Base-by-base conservation (phyloP, 768 basidiomycete genomes). In the Mycena sanguinolenta region DNA sequence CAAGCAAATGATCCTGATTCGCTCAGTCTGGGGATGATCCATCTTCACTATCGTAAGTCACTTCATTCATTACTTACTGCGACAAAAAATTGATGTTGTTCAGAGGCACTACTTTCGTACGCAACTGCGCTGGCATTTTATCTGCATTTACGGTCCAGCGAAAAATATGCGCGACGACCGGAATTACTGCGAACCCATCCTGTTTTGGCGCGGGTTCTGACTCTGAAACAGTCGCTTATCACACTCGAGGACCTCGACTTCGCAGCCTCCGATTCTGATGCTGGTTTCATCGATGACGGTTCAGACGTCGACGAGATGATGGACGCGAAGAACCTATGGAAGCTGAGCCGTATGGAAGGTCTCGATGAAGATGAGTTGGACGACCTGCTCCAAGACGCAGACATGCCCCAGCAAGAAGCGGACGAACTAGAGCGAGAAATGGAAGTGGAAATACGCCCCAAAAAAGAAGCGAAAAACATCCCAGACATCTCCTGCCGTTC, bases 101-200 rank as follows among this genome's bases (percentile, higher is more conserved):
- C 79, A 98, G 97, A 99, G 85, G 88, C 96, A 1, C 84, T 97
- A 2, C 83, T 98, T 42, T 95, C 96, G 12, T 99, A 99, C 77
- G 87, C 94, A 23, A 94, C 96, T 0, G 92, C 91, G 2, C 90
- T 99, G 53, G 94, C 96, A 1, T 98, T 96, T 82, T 98, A 97
- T 82, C 83, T 99, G 46, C 90, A 96, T 79, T 85, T 99, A n/a
- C 90, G 94, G 21, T 85, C 93, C 27, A 87, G 87, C 46, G 84
- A 88, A 69, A 88, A 92, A 80, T 90, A 91, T 77, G 84, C 87
- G 9, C 84, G 85, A 63, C 87, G 84, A 39, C 92, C 89, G 13
- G 86, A 89, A 68, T 86, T 88, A 44, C 86, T 95, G 64, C 89
- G 87, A 76, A 80, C 84, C 19, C 92, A 91, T 77, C 92, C 94